A percentile compares a stretch with the other conserved stretches of the same genome.
phyloP scores from a whole-genome alignment of 306 rosid genomes.

The Chamaecrista fasciculata region DNA sequence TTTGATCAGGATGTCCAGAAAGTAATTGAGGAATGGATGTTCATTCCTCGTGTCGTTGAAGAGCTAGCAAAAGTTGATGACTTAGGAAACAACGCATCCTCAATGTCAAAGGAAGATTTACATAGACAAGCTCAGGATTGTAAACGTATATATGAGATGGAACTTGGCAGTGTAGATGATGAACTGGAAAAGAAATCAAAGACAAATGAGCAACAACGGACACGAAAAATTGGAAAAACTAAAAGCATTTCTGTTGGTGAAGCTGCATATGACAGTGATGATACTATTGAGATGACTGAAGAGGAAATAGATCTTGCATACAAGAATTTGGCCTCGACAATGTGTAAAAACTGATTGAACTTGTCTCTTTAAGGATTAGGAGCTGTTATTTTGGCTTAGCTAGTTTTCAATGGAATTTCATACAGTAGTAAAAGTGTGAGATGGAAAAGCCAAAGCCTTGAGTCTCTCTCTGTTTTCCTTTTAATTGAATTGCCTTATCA shows the following conservation, averaged over 20 bases:
- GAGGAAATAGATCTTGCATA: constrained; percentile 77
- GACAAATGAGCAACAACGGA: constrained; percentile 29
- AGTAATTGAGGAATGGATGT: constrained; percentile 73
- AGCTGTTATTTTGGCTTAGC: constrained; percentile 11
- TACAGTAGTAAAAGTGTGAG: neutral
- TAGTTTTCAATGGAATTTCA: neutral
- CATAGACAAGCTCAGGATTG: constrained; percentile 55
- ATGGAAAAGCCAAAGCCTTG: neutral
- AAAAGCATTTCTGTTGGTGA: constrained; percentile 25
- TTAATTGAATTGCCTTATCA: neutral
- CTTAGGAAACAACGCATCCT: constrained; percentile 23
- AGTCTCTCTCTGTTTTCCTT: neutral
- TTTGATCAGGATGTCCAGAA: constrained; percentile 53
- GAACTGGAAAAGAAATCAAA: constrained; percentile 37
- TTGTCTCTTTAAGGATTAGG: constrained; percentile 23
- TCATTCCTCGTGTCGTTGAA: constrained; percentile 71
- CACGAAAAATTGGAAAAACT: constrained; percentile 29
- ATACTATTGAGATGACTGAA: constrained; percentile 87
- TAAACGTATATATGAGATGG: constrained; percentile 64
- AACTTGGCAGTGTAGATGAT: constrained; percentile 45
- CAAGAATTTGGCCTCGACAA: constrained; percentile 45
- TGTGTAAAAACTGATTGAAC: constrained; percentile 32
- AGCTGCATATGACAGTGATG: constrained; percentile 72
- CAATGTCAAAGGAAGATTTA: constrained; percentile 66
- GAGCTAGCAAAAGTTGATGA: constrained; percentile 64